Evolutionary conservation across 2,329 filamentous ascomycete genomes (phyloP), one percentile per base, ranked within the genome.

Genomic region (Colletotrichum incanum): DNA sequence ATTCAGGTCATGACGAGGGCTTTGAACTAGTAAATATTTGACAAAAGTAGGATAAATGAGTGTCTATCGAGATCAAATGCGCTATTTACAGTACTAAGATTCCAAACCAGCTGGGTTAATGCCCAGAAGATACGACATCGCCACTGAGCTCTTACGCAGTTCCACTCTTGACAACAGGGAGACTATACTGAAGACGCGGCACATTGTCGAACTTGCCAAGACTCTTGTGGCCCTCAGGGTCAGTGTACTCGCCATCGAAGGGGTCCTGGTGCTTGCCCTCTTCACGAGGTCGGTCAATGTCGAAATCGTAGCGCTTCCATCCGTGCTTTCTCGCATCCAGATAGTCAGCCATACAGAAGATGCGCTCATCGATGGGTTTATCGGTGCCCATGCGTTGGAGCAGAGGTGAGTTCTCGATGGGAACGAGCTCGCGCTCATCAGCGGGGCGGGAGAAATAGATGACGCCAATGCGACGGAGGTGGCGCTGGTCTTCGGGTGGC

Each of bases 391-490:
- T 72, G 50, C 73, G 75, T 71, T 79, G 76, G 12, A 84, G 73
- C 28, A 84, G 66, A 3, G 82, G 82, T 5, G 77, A 77, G 64
- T 78, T 78, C 11, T 78, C 76, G 23, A 82, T 79, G 12, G 82
- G 80, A 54, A 79, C 79, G 16, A 84, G 78, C 66, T 80, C 76
- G 0, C 81, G 77, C 2, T 83, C 77, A 60, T 83, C 80, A 0
- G 78, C 78, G 0, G 82, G 82, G 14, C 83, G 76, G 2, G 82
- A 79, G 67, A 84, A 84, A 71, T 84, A 84, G 54, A 83, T 81
- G 47, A 84, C 74, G 4, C 82, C 82, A 43, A 84, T 73, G 5
- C 83, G 79, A 50, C 80, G 76, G 14, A 78, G 78, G 55, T 80
- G 77, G 16, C 76, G 77, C 70, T 84, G 82, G 61, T 84, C 83